Evolutionary conservation across 495 filamentous ascomycete genomes (phyloP).

Genomic region (Pyronema domesticum): DNA sequence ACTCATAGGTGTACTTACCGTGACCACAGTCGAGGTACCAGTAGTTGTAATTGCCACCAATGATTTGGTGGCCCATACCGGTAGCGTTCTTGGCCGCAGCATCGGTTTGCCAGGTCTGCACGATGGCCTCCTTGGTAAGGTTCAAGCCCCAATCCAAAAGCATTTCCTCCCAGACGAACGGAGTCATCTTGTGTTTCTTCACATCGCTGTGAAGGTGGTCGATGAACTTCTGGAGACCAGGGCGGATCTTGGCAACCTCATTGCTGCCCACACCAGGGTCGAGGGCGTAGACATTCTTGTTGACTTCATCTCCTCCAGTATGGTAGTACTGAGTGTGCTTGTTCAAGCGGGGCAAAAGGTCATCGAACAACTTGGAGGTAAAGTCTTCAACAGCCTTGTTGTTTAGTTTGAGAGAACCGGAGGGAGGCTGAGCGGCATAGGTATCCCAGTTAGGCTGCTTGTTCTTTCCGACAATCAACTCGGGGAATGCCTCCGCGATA

Average conservation of each 20-base stretch:
- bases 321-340: constrained; percentile 59
- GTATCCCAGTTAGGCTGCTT: constrained; percentile 43
- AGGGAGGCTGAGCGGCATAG: constrained; percentile 59
- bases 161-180: constrained; percentile 73
- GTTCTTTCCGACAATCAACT: constrained; percentile 56
- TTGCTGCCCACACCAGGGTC: constrained; percentile 53
- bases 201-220: constrained; percentile 45
- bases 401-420: constrained; percentile 58
- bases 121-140: constrained; percentile 42
- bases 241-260: constrained; percentile 39
- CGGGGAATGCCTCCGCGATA: constrained; percentile 45
- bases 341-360: constrained; percentile 51
- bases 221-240: constrained; percentile 54
- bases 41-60: constrained; percentile 57
- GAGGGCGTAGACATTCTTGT: constrained; percentile 51
- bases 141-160: constrained; percentile 56
- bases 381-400: constrained; percentile 45
- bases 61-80: constrained; percentile 43
- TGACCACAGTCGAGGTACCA: constrained; percentile 75
- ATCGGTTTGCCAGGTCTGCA: constrained; percentile 55
- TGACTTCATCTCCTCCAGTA: constrained; percentile 70
- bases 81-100: constrained; percentile 37
- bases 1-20: constrained; percentile 8
- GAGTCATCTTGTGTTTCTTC: constrained; percentile 38
- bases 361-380: constrained; percentile 46